Evolutionary conservation across 1,284 basidiomycete genomes (phyloP).

Genomic region (Marasmius sp.): DNA sequence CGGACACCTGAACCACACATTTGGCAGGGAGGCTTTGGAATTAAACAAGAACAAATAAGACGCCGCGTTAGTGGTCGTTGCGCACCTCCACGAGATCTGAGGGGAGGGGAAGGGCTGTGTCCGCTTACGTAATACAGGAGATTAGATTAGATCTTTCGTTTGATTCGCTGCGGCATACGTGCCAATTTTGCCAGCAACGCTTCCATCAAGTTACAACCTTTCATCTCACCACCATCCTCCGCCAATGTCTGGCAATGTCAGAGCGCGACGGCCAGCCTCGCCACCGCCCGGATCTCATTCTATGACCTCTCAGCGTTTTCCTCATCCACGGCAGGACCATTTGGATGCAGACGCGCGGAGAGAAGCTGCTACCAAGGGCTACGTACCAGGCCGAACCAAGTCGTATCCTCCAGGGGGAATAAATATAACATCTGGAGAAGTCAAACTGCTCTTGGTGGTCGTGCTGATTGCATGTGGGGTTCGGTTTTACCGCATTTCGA

Average conservation of each 20-base stretch:
- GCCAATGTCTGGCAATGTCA: slow-evolving; percentile 51
- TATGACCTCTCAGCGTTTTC: slow-evolving; percentile 52
- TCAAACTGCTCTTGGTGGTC: slow-evolving; percentile 67
- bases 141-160: not conserved
- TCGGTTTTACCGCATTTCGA: slow-evolving; percentile 76
- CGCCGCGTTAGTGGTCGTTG: no score
- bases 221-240: slow-evolving; percentile 6
- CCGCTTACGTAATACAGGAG: not conserved
- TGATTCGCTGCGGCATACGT: not conserved
- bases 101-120: no score
- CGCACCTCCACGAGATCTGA: no score
- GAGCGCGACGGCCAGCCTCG: slow-evolving; percentile 67
- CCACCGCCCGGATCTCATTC: slow-evolving; percentile 41
- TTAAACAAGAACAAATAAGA: no score
- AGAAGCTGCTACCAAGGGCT: slow-evolving; percentile 66
- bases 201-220: slow-evolving; percentile 5
- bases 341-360: slow-evolving; percentile 73
- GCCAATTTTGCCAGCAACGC: not conserved
- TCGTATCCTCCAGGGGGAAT: slow-evolving; percentile 60
- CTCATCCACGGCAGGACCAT: slow-evolving; percentile 57
- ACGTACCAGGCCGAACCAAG: slow-evolving; percentile 48
- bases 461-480: slow-evolving; percentile 71
- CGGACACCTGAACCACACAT: no score
- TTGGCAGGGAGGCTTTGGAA: no score
- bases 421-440: slow-evolving; percentile 65